phyloP scores from a whole-genome alignment of 2,329 filamentous ascomycete genomes.

The Epichloe uncinata region DNA sequence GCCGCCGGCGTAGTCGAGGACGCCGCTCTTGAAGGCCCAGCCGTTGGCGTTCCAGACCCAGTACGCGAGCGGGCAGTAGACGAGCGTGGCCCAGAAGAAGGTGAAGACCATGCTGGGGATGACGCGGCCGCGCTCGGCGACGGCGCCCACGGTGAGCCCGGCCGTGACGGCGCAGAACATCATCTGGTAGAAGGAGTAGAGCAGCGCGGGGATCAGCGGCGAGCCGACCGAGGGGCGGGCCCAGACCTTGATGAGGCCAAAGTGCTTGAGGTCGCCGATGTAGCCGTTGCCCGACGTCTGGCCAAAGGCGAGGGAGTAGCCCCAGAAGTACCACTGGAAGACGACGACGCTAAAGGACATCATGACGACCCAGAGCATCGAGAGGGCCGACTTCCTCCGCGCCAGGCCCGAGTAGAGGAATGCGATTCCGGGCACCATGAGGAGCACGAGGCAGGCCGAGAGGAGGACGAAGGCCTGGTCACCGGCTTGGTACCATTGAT shows the following conservation, averaged over 20 bases:
- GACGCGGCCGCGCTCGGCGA: slow-evolving; percentile 86
- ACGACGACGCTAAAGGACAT: slow-evolving; percentile 80
- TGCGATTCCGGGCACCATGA: slow-evolving; percentile 94
- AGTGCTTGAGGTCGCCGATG: slow-evolving; percentile 82
- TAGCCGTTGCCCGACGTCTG: slow-evolving; percentile 69
- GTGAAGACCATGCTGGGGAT: slow-evolving; percentile 90
- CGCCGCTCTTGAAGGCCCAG: slow-evolving; percentile 83
- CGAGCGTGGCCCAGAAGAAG: slow-evolving; percentile 92
- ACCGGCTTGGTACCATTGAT: slow-evolving; percentile 88
- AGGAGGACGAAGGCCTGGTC: slow-evolving; percentile 92
- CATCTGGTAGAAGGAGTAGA: slow-evolving; percentile 97
- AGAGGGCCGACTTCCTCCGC: slow-evolving; percentile 92
- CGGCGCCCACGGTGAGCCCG: slow-evolving; percentile 80
- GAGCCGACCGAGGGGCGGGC: slow-evolving; percentile 78
- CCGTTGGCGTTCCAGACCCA: slow-evolving; percentile 95
- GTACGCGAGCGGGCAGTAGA: slow-evolving; percentile 93
- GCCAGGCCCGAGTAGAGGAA: slow-evolving; percentile 97
- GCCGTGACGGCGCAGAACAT: slow-evolving; percentile 93
- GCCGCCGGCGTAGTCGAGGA: slow-evolving; percentile 91
- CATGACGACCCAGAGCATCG: slow-evolving; percentile 96
- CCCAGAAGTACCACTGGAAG: slow-evolving; percentile 99
- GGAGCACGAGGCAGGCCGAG: slow-evolving; percentile 78
- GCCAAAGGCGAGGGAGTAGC: slow-evolving; percentile 90
- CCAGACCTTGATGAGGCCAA: slow-evolving; percentile 76
- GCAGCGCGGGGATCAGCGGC: slow-evolving; percentile 72